A percentile compares a stretch with the other conserved stretches of the same genome.
Conservation (phyloP, 2,329 filamentous ascomycete genomes). For the Colletotrichum abscissum region DNA sequence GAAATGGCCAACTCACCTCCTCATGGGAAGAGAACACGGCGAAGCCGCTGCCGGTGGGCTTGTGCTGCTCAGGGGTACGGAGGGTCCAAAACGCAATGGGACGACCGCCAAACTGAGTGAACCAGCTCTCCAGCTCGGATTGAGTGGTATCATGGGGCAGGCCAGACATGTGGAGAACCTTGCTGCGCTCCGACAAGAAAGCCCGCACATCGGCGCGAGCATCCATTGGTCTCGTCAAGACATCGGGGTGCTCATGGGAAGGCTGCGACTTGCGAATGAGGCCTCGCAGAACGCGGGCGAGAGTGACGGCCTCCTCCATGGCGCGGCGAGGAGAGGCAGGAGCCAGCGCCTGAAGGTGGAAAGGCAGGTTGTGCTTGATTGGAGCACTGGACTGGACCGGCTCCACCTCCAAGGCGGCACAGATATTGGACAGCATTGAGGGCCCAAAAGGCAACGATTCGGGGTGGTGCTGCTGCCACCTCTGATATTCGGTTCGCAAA, state of each 20-base stretch:
- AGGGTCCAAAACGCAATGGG: conserved; percentile 99
- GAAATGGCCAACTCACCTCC: conserved; percentile 75
- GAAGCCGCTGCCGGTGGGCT: conserved; percentile 98
- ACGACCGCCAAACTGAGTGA: conserved; percentile 96
- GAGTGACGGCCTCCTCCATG: conserved; percentile 96
- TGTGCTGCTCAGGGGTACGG: conserved; percentile 97
- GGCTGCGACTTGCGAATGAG: conserved; percentile 97
- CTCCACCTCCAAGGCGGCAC: conserved; percentile 96
- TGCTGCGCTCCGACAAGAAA: conserved; percentile 95
- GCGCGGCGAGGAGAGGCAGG: conserved; percentile 95
- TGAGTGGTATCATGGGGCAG: conserved; percentile 98
- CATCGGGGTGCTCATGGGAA: conserved; percentile 91
- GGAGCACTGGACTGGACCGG: conserved; percentile 97
- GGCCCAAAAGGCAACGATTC: conserved; percentile 97
- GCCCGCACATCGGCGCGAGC: conserved; percentile 95
- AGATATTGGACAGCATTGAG: conserved; percentile 96
- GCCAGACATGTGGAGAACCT: conserved; percentile 97
- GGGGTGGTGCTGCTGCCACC: conserved; percentile 98
- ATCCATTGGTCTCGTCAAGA: conserved; percentile 95
- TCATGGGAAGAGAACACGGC: conserved; percentile 99
- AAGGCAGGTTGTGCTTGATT: conserved; percentile 98
- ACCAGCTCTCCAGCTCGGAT: conserved; percentile 99
- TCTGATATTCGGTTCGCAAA: conserved; percentile 95
- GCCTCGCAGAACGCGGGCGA: conserved; percentile 91
- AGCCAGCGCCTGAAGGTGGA: conserved; percentile 95